These are phyloP conservation scores for Phytopythium boreale DNA, from an alignment of 352 stramenopile species.

Conservation along the genomic window DNA sequence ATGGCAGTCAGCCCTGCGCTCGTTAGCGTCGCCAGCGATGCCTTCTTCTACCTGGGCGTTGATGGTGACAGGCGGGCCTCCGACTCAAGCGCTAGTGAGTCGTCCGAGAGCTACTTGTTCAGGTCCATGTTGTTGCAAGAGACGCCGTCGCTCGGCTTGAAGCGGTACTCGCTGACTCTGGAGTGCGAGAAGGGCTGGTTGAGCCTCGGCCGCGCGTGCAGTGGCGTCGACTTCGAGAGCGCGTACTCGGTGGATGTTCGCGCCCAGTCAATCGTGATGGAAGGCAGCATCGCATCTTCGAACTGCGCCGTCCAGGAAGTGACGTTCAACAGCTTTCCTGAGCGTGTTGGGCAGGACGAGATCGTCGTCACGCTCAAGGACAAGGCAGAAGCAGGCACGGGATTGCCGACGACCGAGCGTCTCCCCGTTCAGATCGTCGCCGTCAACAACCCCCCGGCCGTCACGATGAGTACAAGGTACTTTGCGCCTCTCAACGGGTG, in stretches of 20 bases:
- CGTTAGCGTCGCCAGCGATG: neutral
- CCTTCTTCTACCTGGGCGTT: neutral
- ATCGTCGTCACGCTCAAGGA: slow-evolving; percentile 44
- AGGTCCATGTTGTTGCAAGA: slow-evolving; percentile 27
- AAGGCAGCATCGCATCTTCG: slow-evolving; percentile 26
- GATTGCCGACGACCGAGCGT: slow-evolving; percentile 16
- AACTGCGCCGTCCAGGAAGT: slow-evolving; percentile 55
- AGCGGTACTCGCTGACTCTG: slow-evolving; percentile 21
- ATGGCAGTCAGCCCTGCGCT: neutral
- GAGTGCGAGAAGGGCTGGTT: slow-evolving; percentile 32
- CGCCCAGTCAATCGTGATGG: slow-evolving; percentile 14
- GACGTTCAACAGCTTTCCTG: slow-evolving; percentile 34
- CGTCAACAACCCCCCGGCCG: slow-evolving; percentile 38
- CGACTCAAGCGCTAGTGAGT: slow-evolving; percentile 4
- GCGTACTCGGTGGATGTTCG: neutral
- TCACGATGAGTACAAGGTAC: slow-evolving; percentile 25
- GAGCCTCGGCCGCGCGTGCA: slow-evolving; percentile 26
- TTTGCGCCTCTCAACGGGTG: slow-evolving; percentile 29
- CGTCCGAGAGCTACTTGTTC: slow-evolving; percentile 36
- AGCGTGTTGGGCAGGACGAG: slow-evolving; percentile 27
- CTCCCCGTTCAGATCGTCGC: slow-evolving; percentile 40
- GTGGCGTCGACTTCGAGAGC: slow-evolving; percentile 8
- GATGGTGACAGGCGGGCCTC: neutral
- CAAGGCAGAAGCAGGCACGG: neutral
- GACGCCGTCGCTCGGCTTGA: slow-evolving; percentile 7